Evolutionary conservation across 2,329 filamentous ascomycete genomes (phyloP).

Genomic region (Tolypocladium nubicola): DNA sequence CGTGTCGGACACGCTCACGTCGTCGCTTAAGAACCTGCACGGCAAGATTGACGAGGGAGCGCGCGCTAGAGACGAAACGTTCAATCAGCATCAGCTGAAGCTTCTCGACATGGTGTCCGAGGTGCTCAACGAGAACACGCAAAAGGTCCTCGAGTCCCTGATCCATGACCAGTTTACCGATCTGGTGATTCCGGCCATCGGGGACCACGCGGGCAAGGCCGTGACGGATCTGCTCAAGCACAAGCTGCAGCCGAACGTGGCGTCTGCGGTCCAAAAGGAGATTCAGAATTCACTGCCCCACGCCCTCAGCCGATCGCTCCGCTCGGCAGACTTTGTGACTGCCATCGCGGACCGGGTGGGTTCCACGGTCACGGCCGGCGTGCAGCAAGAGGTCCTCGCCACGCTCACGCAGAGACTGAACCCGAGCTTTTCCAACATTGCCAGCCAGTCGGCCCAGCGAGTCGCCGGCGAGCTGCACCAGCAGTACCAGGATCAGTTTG

Average conservation of each 20-base stretch:
- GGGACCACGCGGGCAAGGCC: slow-evolving; percentile 53
- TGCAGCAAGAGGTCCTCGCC: slow-evolving; percentile 59
- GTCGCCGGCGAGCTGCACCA: slow-evolving; percentile 59
- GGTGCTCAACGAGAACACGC: slow-evolving; percentile 51
- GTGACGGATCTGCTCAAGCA: slow-evolving; percentile 63
- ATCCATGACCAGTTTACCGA: slow-evolving; percentile 66
- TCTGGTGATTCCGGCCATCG: slow-evolving; percentile 64
- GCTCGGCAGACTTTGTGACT: slow-evolving; percentile 63
- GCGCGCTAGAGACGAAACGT: slow-evolving; percentile 37
- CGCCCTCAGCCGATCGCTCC: slow-evolving; percentile 42
- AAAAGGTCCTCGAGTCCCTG: slow-evolving; percentile 66
- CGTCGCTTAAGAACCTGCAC: slow-evolving; percentile 51
- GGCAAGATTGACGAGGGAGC: slow-evolving; percentile 57
- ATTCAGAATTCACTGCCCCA: slow-evolving; percentile 61
- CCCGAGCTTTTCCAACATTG: slow-evolving; percentile 54
- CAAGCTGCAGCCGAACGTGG: slow-evolving; percentile 55
- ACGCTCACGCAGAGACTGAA: slow-evolving; percentile 53
- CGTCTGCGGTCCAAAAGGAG: slow-evolving; percentile 60
- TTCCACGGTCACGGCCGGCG: slow-evolving; percentile 51
- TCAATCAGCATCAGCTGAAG: slow-evolving; percentile 41
- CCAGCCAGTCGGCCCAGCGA: slow-evolving; percentile 56
- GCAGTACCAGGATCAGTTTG: slow-evolving; percentile 40
- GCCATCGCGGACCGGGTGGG: slow-evolving; percentile 59
- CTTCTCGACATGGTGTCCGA: slow-evolving; percentile 48
- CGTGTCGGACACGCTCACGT: slow-evolving; percentile 40